Base-by-base conservation (phyloP, 768 basidiomycete genomes). In the Cantharellus cinnabarinus region DNA sequence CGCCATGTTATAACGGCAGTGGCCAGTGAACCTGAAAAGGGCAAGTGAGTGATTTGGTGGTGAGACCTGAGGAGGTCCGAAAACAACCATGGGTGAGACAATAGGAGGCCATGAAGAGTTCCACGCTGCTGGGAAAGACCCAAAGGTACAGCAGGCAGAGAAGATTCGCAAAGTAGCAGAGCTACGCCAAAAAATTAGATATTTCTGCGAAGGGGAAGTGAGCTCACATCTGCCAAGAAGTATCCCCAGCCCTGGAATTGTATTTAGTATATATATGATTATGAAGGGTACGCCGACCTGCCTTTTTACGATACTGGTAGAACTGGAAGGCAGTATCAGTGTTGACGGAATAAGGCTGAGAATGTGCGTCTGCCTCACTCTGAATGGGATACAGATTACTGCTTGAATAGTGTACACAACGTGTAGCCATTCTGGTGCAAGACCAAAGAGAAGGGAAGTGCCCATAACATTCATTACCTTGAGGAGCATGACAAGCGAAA, bases 1-100 rank as follows among this genome's bases (percentile, higher is more conserved):
- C 95, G 78, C 95, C 95, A 99, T 5, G 94, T 97, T 64, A 97
- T 88, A 55, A 98, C 91, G 0, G 94, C 93, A 57, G 86, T 89
- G 0, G 89, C 93, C 40, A 95, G 77, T 0, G 86, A 79, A 0
- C 91, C 69, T 70, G 57, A 10, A 35, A 39, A 48, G 54, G 53
- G 57, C 3, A 52, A 34, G 50, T n/a, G 10, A 57, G 50, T n/a
- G 10, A 57, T 57, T 56, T 14, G 59, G 35, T 15, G 61, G 37
- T 14, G 38, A 57, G 41, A 7, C 56, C 15, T 39, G 29, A 48
- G 10, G 44, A 48, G 44, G 44, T 48, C 44, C 29, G 10, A 48
- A 48, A 65, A 64, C 62, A 63, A 68, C 73, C 95, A 67, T 95
- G 83, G 0, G 89, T 86, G 35, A 98, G 77, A 63, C 88, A 87